Base-by-base conservation (phyloP, 2,329 filamentous ascomycete genomes). In the Colletotrichum sp. region DNA sequence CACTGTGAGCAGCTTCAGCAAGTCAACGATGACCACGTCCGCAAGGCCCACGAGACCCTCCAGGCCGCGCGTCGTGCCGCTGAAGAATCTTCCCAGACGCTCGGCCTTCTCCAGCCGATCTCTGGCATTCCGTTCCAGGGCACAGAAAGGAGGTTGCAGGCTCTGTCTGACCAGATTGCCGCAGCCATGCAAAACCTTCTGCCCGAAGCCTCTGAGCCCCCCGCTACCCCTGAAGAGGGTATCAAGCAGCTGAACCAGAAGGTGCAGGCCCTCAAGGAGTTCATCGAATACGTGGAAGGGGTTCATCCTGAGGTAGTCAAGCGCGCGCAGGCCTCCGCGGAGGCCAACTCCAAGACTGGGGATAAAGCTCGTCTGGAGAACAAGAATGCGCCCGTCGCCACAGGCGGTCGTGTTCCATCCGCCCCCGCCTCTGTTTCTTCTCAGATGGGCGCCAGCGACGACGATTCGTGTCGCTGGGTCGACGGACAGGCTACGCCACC, bases 391-490 rank as follows among this genome's bases (percentile, higher is more conserved):
- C n/a, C 71, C 5, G 57, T n/a, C 9, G 25, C 57, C 25, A 22
- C 19, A 15, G 15, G 27, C 5, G 28, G 39, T 22, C 73, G 64
- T 25, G 59, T 75, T 4, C 73, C 73, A 32, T 75, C 73, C 19
- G 73, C 70, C 19, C 73, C 70, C 19, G 70, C 70, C 9, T 74
- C 73, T 48, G 70, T 68, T 22, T 75, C 73, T 39, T 75, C 73
- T 12, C 73, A 75, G 36, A 57, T 67, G 13, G 73, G 63, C 4
- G 8, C 34, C 22, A 65, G 44, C 19, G 73, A 75, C 6, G 73
- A 75, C 25, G 70, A 75, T 39, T 75, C 73, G 19, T 75, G 73
- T n/a, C 73, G 73, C 44, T 75, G 73, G 73, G 73, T 73, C 8
- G 73, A 73, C 9, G 73, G 73, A 28, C 73, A 75, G 13, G 70